Evolutionary conservation across 176 grass and related monocot species (phyloP), one percentile per base, ranked within the genome.

Genomic region (Thalia dealbata): DNA sequence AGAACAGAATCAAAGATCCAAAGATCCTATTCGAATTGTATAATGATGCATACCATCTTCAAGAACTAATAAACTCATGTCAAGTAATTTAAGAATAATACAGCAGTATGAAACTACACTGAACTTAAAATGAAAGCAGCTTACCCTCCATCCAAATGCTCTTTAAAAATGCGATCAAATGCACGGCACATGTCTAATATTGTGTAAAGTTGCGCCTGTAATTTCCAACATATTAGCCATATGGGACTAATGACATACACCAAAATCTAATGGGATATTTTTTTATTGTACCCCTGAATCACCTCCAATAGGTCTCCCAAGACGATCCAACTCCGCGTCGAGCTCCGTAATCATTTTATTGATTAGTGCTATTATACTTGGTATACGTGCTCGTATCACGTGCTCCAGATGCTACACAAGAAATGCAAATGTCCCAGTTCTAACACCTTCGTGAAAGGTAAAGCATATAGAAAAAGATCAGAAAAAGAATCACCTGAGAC

Each of bases 171-270:
- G 68, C 90, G 90, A 67, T 99, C 95, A 82, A 99, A 99, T 73
- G 95, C 90, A 73, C 95, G 95, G 43, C 95, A 99, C 90, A 99
- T 93, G 52, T 91, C 95, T 78, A 99, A 91, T 88, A 99, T 99
- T 54, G 90, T 99, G 84, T 99, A 99, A 52, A 99, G 76, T 59
- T 99, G 95, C 76, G 90, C 90, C 95, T 99, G 86, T 50, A 52
- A 0, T 78, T 70, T 46, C 10, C 18, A 70, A 50, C n/a, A 45
- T 42, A 13, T 14, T 19, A 70, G 18, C 2, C 21, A 70, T 19
- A 70, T 50, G 13, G 22, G 22, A 46, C n/a, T 16, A 48, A 32
- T 8, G 24, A 48, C 43, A 48, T 4, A 68, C 2, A 0, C 18
- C 18, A 10, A 67, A 19, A 12, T n/a, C 18, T n/a, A 67, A 42